These are phyloP conservation scores for Candida succiphila DNA, from an alignment of 805 yeast species.

Conservation along the genomic window DNA sequence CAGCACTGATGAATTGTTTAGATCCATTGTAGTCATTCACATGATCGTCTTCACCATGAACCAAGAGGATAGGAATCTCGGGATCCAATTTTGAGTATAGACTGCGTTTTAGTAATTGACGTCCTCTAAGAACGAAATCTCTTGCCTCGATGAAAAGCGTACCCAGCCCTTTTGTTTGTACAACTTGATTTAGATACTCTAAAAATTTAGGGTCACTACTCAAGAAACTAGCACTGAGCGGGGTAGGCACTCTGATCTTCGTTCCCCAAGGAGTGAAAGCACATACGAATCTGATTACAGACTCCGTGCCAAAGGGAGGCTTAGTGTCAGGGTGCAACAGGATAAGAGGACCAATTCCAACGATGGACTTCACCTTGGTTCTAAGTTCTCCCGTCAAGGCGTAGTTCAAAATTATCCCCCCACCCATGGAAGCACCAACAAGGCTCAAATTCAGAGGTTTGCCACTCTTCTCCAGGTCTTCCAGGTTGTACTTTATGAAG, in stretches of 20 bases:
- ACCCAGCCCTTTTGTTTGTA: constrained; percentile 30
- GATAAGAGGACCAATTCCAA: constrained; percentile 53
- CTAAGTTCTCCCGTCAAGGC: constrained; percentile 43
- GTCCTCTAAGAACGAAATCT: constrained; percentile 60
- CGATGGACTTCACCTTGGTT: constrained; percentile 34
- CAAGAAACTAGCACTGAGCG: constrained; percentile 41
- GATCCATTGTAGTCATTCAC: constrained; percentile 47
- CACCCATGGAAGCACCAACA: constrained; percentile 78
- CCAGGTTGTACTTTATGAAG: constrained; percentile 36
- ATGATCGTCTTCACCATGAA: constrained; percentile 57
- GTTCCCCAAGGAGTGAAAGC: constrained; percentile 35
- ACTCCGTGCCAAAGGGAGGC: constrained; percentile 37
- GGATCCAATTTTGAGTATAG: constrained; percentile 26
- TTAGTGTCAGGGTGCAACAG: constrained; percentile 44
- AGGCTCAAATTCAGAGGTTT: constrained; percentile 29
- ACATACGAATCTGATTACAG: constrained; percentile 30
- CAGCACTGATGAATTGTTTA: constrained; percentile 27
- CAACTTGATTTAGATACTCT: constrained; percentile 32
- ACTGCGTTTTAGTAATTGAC: constrained; percentile 29
- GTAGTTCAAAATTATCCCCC: constrained; percentile 59
- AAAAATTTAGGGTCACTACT: constrained; percentile 39
- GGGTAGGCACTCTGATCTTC: constrained; percentile 35
- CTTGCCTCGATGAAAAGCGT: constrained; percentile 47
- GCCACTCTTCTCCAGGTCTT: constrained; percentile 17
- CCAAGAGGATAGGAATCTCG: constrained; percentile 38